Evolutionary conservation across 2,329 filamentous ascomycete genomes (phyloP).

Genomic region (Emergomyces pasteurianus): DNA sequence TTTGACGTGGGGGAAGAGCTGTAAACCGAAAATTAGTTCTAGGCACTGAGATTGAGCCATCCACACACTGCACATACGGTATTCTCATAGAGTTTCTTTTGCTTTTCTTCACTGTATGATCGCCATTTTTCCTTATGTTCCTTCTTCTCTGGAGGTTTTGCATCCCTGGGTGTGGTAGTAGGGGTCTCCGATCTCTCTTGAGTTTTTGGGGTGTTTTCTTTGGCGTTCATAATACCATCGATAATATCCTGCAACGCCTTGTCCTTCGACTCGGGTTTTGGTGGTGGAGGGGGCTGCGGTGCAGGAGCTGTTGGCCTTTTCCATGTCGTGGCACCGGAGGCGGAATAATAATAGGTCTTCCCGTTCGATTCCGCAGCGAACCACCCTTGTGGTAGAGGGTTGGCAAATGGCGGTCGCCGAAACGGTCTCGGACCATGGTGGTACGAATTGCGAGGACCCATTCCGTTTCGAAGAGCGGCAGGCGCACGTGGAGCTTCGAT

Average conservation of each 20-base stretch:
- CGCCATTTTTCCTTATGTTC: constrained; percentile 38
- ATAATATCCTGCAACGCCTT: constrained; percentile 74
- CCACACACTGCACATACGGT: constrained; percentile 50
- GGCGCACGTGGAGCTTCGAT: constrained; percentile 35
- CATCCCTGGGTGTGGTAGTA: constrained; percentile 48
- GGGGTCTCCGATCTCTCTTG: constrained; percentile 42
- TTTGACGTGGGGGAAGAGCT: constrained; percentile 79
- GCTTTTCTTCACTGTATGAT: constrained; percentile 57
- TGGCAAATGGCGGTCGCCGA: constrained; percentile 36
- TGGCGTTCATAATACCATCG: constrained; percentile 65
- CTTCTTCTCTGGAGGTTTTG: constrained; percentile 41
- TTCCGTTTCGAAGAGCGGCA: constrained; percentile 37
- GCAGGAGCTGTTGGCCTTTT: constrained; percentile 60
- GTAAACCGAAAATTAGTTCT: background rate
- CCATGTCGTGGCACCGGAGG: constrained; percentile 70
- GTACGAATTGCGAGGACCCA: constrained; percentile 46
- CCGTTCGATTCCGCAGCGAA: constrained; percentile 64
- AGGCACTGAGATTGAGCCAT: too few species aligned
- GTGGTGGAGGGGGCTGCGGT: constrained; percentile 46
- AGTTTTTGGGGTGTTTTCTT: constrained; percentile 42
- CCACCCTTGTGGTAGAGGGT: constrained; percentile 71
- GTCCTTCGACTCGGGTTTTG: constrained; percentile 58
- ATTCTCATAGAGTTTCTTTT: constrained; percentile 90
- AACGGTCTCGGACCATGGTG: constrained; percentile 45
- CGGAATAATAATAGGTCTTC: constrained; percentile 75